A percentile compares a stretch with the other conserved stretches of the same genome.
Conservation (phyloP, 2,329 filamentous ascomycete species). For the Phialophora macrospora region DNA sequence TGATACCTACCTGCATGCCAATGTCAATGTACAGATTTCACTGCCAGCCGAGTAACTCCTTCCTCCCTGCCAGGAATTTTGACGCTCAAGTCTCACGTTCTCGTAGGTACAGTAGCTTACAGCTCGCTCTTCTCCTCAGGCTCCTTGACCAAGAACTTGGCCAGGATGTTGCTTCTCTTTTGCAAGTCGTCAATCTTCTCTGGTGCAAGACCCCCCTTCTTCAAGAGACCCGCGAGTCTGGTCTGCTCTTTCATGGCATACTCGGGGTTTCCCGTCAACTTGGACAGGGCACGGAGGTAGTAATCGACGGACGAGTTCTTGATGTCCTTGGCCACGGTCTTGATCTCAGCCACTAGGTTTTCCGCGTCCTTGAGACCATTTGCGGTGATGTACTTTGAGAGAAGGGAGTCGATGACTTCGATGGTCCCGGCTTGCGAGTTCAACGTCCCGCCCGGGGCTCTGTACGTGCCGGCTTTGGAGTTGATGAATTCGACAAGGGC, state of each 20-base stretch:
- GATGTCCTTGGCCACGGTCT: constrained; percentile 70
- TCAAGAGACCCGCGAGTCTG: constrained; percentile 76
- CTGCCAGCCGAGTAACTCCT: background rate
- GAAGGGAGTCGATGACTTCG: constrained; percentile 74
- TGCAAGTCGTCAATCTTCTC: constrained; percentile 88
- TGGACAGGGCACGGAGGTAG: constrained; percentile 89
- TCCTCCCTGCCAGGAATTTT: background rate
- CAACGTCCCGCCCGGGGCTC: constrained; percentile 77
- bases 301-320: constrained; percentile 88
- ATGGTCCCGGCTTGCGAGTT: constrained; percentile 81
- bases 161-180: constrained; percentile 84
- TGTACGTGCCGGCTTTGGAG: constrained; percentile 84
- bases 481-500: constrained; percentile 84
- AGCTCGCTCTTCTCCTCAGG: constrained; percentile 65
- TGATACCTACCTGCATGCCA: constrained; percentile 4
- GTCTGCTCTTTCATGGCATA: constrained; percentile 86
- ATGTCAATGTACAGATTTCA: constrained; percentile 1
- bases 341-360: constrained; percentile 71
- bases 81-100: background rate
- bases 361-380: constrained; percentile 54
- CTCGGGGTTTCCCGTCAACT: constrained; percentile 75
- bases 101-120: constrained; percentile 49
- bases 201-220: constrained; percentile 82
- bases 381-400: constrained; percentile 71
- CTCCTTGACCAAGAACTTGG: constrained; percentile 70